Evolutionary conservation across 257 asterid species (phyloP).

Genomic region (Solanum sitiens): DNA sequence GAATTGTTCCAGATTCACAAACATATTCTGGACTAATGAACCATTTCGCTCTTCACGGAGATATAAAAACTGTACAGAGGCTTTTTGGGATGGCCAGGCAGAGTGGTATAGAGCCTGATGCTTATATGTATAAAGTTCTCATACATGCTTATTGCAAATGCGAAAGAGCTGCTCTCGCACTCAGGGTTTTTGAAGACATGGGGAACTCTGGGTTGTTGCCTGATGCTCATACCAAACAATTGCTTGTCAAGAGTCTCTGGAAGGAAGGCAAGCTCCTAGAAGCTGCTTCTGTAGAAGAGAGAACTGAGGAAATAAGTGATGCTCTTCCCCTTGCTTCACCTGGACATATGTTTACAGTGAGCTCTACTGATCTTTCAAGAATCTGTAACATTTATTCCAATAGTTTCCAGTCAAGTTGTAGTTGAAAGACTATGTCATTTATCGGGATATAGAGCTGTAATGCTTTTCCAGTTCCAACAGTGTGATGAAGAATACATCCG

Average conservation of each 20-base stretch:
- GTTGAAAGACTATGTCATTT: not conserved
- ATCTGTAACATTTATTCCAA: constrained; percentile 45
- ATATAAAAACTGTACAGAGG: constrained; percentile 67
- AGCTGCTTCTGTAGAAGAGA: constrained; percentile 86
- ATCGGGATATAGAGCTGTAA: not conserved
- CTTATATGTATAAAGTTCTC: constrained; percentile 73
- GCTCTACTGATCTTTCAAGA: constrained; percentile 45
- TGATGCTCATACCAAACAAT: constrained; percentile 49
- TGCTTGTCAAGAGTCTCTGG: constrained; percentile 85
- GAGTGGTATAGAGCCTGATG: constrained; percentile 73
- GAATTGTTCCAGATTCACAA: constrained; percentile 56
- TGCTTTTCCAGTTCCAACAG: not conserved
- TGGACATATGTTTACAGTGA: constrained; percentile 65
- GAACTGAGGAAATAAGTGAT: constrained; percentile 33
- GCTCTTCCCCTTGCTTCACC: constrained; percentile 52
- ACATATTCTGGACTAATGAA: constrained; percentile 83
- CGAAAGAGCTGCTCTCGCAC: constrained; percentile 76
- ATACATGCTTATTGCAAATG: constrained; percentile 81
- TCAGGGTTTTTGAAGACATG: constrained; percentile 81
- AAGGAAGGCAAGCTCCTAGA: constrained; percentile 88
- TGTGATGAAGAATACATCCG: not conserved
- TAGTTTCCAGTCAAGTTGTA: constrained; percentile 14
- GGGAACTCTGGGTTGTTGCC: constrained; percentile 38
- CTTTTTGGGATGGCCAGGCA: constrained; percentile 76
- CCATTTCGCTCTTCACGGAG: constrained; percentile 79